Base-by-base conservation (phyloP, 495 filamentous ascomycete genomes). In the Lichenothelia convexa region DNA sequence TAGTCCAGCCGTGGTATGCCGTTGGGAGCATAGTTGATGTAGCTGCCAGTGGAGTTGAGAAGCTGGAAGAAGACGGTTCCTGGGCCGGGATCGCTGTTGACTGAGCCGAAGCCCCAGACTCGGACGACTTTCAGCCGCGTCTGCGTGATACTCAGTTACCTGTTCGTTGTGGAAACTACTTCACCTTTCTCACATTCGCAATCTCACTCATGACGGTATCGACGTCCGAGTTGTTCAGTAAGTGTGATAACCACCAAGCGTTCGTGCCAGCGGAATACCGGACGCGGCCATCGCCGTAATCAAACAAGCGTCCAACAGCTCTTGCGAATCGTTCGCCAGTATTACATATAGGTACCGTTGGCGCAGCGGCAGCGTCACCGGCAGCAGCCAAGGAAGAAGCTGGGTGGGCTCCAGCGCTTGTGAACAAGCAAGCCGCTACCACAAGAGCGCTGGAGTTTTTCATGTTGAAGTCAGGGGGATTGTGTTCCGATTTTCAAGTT, bases 61-160 rank as follows among this genome's bases (percentile, higher is more conserved):
- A 50, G 30, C 32, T 60, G 57, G 42, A 40, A 60, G 40, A 52
- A 61, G 15, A 58, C 44, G 4, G 50, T 38, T 29, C 44, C 40
- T 18, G 30, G 11, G 23, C 11, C 17, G 11, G 30, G 33, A 16
- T 21, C 40, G 12, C 12, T 15, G 16, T 23, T 48, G 11, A 35
- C 30, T 17, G 34, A 26, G 42, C 38, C 37, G 38, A 45, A 45
- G n/a, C 38, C 45, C 45, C 42, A 48, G 16, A 39, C 32, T 15
- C 45, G 45, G 7, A 45, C 11, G 20, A 45, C 32, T 15, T 41
- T 26, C 7, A 43, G 21, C 29, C 35, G 24, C 12, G 41, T 33
- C n/a, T 41, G 3, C 27, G 32, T 40, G 37, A 43, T 43, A n/a
- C 2, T 43, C 3, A 2, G 38, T 29, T 13, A 29, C 9, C 1